Evolutionary conservation across 495 filamentous ascomycete genomes (phyloP).

Genomic region (Aspergillus homomorphus): DNA sequence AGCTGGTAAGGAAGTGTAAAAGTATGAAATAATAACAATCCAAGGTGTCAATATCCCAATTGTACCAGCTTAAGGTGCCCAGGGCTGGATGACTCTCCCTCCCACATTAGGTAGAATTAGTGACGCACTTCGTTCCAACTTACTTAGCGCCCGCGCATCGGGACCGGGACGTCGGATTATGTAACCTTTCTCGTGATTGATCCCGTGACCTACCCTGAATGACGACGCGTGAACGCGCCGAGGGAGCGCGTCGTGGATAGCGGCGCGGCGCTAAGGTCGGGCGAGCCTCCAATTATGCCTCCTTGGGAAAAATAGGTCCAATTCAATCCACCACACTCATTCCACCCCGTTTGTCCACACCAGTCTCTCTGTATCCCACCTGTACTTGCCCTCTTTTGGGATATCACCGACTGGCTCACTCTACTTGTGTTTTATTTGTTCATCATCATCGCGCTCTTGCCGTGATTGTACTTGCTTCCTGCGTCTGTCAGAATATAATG

Average conservation of each 20-base stretch:
- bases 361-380: not conserved
- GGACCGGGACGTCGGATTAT: no score
- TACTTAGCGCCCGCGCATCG: no score
- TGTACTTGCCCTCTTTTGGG: not conserved
- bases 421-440: not conserved
- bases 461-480: not conserved
- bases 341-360: not conserved
- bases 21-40: conserved; percentile 4
- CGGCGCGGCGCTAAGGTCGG: not conserved
- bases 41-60: not conserved
- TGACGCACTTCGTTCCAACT: conserved; percentile 10
- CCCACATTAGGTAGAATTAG: conserved; percentile 9
- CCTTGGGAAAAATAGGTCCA: conserved; percentile 23
- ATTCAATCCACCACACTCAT: not conserved
- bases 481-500: conserved; percentile 43
- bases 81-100: no score
- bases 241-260: not conserved
- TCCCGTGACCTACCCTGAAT: not conserved
- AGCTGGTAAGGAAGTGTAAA: no score
- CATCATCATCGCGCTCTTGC: conserved; percentile 21
- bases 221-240: conserved; percentile 5
- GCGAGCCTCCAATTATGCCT: conserved; percentile 21
- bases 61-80: no score
- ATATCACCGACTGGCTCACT: not conserved
- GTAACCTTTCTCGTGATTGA: no score